Base-by-base conservation (phyloP, 768 basidiomycete species). In the Trametes cingulata region DNA sequence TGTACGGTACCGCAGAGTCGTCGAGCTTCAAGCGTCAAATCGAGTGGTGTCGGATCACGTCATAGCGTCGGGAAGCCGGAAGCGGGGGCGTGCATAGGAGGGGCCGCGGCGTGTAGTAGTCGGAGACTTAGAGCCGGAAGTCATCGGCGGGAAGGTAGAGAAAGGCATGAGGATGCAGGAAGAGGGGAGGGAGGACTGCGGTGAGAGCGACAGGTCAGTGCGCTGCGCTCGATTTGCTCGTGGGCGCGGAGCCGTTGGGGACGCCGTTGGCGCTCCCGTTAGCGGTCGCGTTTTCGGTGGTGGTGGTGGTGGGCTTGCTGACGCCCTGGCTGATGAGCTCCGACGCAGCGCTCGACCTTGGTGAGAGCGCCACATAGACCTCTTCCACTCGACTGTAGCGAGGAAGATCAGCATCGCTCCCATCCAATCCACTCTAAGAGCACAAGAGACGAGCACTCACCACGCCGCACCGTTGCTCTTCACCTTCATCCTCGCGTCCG, bases 381-480 rank as follows among this genome's bases (percentile, higher is more conserved):
- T 61, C 60, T 24, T 61, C 54, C 17, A 61, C 42, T 1, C 60
- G 60, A 17, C 60, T 55, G 35, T 35, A 41, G 36, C 24, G 20
- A 13, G 6, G 27, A 33, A 4, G n/a, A 39, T 51, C 45, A 47
- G 36, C 37, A 13, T 33, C 29, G 10, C 29, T 3, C 22, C 19
- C 22, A 15, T 29, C 22, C n/a, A n/a, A n/a, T n/a, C n/a, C n/a
- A n/a, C n/a, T n/a, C n/a, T n/a, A n/a, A n/a, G n/a, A n/a, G n/a
- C n/a, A 49, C 22, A 13, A 8, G 12, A 2, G 25, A 9, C 33
- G 24, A 33, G 12, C 19, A 60, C 59, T 22, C 52, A 49, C 52
- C 52, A 54, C 35, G 61, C 61, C 43, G 61, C 61, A 29, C 61
- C 61, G 39, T 62, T 58, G 52, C 61, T 62, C 52, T 33, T 50